Evolutionary conservation across 768 basidiomycete species (phyloP), one percentile per base, ranked within the genome.

Genomic region (Lentinula sp.): DNA sequence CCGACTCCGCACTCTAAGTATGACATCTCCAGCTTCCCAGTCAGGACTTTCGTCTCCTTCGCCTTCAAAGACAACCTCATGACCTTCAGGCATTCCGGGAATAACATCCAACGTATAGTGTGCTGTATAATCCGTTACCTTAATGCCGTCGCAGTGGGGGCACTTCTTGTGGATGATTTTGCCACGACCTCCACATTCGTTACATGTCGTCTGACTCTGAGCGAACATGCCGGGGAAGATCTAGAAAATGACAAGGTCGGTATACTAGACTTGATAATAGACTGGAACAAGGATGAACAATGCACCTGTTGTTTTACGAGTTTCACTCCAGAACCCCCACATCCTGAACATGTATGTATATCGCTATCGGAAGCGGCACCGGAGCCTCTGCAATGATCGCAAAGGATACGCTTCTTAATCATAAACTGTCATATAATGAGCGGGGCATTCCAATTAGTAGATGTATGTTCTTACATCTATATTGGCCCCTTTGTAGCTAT

Each of bases 221-320:
- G 93, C 90, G 68, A 88, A 91, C 95, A 97, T 97, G 28, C 95
- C 95, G 2, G 95, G 95, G 80, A 96, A 95, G 63, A 99, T 91
- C 76, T 76, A 52, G 6, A 32, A 21, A 56, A 10, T 1, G 1
- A 18, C 21, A 55, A 40, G 11, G n/a, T 35, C 5, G 21, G 56
- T n/a, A 8, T 9, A 2, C n/a, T 21, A 15, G 15, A 9, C 3
- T 28, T 15, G 8, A 37, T 31, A 39, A 28, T 28, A 28, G 28
- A 28, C 28, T 28, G 28, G 0, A 3, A 28, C 28, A 28, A 28
- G 28, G 3, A 4, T 28, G n/a, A 7, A 42, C 2, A 16, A 18
- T 28, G 43, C 60, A 77, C 80, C 73, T 95, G 97, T 70, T 97
- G 94, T 59, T 92, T 87, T 52, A 87, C 83, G 23, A 97, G 72